A percentile compares a stretch with the other conserved stretches of the same genome.
Evolutionary conservation across 2,329 filamentous ascomycete genomes (phyloP).

Genomic region (Neobulgaria alba): DNA sequence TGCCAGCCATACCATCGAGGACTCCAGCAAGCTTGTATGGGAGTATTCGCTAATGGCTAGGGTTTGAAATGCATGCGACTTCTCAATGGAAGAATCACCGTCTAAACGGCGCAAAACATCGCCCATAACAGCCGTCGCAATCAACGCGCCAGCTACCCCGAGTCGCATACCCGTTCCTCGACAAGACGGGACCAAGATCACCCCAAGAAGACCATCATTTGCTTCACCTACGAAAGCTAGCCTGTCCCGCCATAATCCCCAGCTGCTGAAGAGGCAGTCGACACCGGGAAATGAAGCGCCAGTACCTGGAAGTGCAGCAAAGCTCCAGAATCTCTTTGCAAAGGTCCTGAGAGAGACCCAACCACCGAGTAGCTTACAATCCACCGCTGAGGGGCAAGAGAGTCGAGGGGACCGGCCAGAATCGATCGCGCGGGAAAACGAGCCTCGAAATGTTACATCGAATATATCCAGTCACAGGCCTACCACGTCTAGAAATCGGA

Average conservation of each 20-base stretch:
- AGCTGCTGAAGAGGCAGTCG: constrained; percentile 39
- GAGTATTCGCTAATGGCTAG: neutral
- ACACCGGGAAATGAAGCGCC: constrained; percentile 30
- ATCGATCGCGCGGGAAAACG: constrained; percentile 13
- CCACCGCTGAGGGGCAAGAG: constrained; percentile 8
- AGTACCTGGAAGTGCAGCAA: constrained; percentile 20
- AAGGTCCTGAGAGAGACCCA: constrained; percentile 15
- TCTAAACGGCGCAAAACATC: constrained; percentile 58
- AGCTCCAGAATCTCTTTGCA: constrained; percentile 23
- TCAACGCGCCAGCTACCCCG: constrained; percentile 34
- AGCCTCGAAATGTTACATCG: constrained; percentile 1
- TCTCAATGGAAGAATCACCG: constrained; percentile 46
- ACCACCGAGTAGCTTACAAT: too few relatives aligned
- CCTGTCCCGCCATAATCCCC: constrained; percentile 51
- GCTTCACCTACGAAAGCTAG: constrained; percentile 60
- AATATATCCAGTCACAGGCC: constrained; percentile 3
- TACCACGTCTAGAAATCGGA: constrained; percentile 9
- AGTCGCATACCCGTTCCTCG: constrained; percentile 23
- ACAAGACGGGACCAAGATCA: constrained; percentile 22
- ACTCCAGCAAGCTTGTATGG: too few relatives aligned
- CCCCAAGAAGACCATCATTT: constrained; percentile 44
- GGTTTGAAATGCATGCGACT: neutral
- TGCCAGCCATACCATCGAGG: too few relatives aligned
- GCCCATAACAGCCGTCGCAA: constrained; percentile 38
- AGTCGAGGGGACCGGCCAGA: constrained; percentile 7